A percentile compares a stretch with the other conserved stretches of the same genome.
Evolutionary conservation across 352 stramenopile species (phyloP).

Genomic region (Pelagophyceae sp.): DNA sequence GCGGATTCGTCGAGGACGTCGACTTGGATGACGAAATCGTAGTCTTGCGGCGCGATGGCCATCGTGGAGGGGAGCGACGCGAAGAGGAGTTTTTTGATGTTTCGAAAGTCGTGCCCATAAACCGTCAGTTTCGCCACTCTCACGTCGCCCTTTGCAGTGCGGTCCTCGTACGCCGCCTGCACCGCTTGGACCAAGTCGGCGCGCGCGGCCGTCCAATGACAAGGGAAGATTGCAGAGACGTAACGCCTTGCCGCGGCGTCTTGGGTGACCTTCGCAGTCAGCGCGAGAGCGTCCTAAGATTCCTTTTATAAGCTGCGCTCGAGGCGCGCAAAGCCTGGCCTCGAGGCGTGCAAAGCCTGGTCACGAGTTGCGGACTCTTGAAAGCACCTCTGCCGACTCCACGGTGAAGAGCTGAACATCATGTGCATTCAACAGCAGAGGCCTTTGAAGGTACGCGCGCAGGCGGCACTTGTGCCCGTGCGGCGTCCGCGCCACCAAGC

Average conservation of each 20-base stretch:
- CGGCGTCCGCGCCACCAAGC: neutral
- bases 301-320: too few species aligned
- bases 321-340: neutral
- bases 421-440: neutral
- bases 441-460: neutral
- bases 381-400: too few species aligned
- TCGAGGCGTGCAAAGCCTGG: too few species aligned
- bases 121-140: neutral
- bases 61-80: neutral
- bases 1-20: neutral
- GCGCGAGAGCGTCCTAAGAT: too few species aligned
- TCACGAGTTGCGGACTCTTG: too few species aligned
- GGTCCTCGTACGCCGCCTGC: neutral
- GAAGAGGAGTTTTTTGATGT: neutral
- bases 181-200: neutral
- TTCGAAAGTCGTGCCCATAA: neutral
- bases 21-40: neutral
- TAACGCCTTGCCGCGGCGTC: neutral
- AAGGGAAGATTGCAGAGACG: neutral
- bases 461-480: neutral
- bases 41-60: neutral
- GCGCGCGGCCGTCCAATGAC: neutral
- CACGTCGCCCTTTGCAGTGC: neutral
- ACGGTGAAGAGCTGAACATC: neutral
- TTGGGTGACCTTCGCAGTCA: neutral